Evolutionary conservation across 176 grass and related monocot species (phyloP).

Genomic region (Alloteropsis semialata): DNA sequence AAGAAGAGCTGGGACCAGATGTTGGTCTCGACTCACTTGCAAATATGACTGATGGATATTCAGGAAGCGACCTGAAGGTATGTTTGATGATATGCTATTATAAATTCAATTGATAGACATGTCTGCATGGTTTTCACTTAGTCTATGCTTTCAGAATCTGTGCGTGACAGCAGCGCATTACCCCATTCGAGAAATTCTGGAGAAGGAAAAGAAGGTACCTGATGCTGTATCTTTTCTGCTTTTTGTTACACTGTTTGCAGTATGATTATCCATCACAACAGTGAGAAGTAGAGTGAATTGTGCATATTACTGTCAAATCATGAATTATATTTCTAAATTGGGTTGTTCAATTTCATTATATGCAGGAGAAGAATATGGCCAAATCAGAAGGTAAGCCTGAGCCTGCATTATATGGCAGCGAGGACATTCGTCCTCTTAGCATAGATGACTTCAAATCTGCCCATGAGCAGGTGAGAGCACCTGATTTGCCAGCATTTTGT

Average conservation of each 20-base stretch:
- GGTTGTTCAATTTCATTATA: not conserved
- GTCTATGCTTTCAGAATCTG: slow-evolving; percentile 69
- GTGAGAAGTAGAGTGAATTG: not conserved
- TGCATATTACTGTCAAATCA: not conserved
- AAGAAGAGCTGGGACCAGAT: slow-evolving; percentile 77
- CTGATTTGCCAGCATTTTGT: not conserved
- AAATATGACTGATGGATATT: slow-evolving; percentile 98
- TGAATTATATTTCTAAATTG: not conserved
- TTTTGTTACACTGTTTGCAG: not conserved
- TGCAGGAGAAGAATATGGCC: slow-evolving; percentile 74
- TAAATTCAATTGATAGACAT: not conserved
- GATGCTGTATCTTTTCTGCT: not conserved
- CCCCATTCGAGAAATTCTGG: slow-evolving; percentile 93
- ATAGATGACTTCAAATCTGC: slow-evolving; percentile 94
- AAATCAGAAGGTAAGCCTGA: slow-evolving; percentile 60
- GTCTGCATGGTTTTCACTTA: not conserved
- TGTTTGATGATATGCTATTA: slow-evolving; percentile 29
- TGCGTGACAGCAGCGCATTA: slow-evolving; percentile 95
- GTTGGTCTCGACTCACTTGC: slow-evolving; percentile 74
- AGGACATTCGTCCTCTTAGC: slow-evolving; percentile 84
- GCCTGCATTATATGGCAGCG: slow-evolving; percentile 70
- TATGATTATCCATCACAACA: not conserved
- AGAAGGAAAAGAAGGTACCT: slow-evolving; percentile 98
- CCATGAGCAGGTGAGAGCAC: slow-evolving; percentile 81
- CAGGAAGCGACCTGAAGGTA: slow-evolving; percentile 98